phyloP scores from a whole-genome alignment of 2,329 filamentous ascomycete genomes.

The Microcera coccophila region DNA sequence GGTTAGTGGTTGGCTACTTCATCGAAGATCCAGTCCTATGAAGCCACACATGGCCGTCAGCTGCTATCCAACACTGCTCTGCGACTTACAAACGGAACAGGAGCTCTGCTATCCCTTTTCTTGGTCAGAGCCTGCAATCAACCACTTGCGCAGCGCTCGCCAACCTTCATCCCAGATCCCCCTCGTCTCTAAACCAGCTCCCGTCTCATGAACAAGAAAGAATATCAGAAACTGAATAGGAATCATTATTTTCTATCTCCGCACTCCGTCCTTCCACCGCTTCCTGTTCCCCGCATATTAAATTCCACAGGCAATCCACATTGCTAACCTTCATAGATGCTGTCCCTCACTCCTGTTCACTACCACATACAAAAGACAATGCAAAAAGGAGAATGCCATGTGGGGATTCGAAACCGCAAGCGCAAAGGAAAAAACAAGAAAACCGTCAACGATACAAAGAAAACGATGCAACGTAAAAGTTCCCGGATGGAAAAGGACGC shows the following conservation, averaged over 20 bases:
- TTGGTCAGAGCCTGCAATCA: too few species aligned
- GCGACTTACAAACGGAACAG: too few species aligned
- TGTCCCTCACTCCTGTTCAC: not conserved
- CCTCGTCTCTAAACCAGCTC: not conserved
- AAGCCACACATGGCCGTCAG: too few species aligned
- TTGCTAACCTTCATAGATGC: not conserved
- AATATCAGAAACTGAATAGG: not conserved
- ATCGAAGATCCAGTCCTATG: too few species aligned
- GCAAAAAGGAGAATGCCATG: conserved; percentile 7
- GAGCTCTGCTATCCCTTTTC: too few species aligned
- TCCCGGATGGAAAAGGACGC: not conserved
- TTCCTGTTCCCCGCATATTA: not conserved
- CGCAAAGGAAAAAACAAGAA: not conserved
- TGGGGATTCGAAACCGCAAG: conserved; percentile 5
- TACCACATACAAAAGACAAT: conserved; percentile 5
- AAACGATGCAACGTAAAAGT: not conserved
- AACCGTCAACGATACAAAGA: not conserved
- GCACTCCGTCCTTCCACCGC: not conserved
- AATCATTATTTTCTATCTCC: not conserved
- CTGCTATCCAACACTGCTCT: too few species aligned
- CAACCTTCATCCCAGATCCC: too few species aligned
- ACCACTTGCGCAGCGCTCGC: too few species aligned
- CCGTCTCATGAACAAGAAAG: not conserved
- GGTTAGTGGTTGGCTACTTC: too few species aligned
- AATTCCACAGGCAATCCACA: not conserved